Base-by-base conservation (phyloP, 495 filamentous ascomycete genomes). In the Penicillium verhagenii region DNA sequence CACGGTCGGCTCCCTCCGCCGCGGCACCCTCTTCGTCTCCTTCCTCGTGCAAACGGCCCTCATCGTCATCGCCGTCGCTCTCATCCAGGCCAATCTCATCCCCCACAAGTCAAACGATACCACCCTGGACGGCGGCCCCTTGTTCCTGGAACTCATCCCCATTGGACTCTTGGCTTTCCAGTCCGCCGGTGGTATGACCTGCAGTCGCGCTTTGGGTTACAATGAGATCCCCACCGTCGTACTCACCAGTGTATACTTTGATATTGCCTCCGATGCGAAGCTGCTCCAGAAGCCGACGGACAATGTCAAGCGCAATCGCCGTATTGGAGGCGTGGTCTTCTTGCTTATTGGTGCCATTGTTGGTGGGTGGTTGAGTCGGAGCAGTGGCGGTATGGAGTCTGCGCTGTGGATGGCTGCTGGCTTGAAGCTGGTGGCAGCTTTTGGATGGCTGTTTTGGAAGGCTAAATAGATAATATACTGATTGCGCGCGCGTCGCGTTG, bases 171-270 rank as follows among this genome's bases (percentile, higher is more conserved):
- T 92, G 50, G 84, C 85, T 3, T 88, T 90, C 66, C 87, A 91
- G 65, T 83, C 81, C 28, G 85, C 83, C 13, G 86, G 86, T 1
- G 84, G 86, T 60, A 89, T 90, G 58, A 81, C 85, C 5, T 81
- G 80, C 48, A 83, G 77, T 56, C 75, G 88, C 6, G 64, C 82
- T 11, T 66, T 92, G 42, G 84, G 84, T 1, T 82, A 84, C 57
- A 80, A 80, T 52, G 87, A 90, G 67, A 80, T 92, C 37, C 88
- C 88, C 11, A 87, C 85, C 1, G 86, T 86, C 25, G 88, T 92
- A 10, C 67, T 90, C 60, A 91, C 88, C 4, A 86, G 79, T 51
- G 75, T 89, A 19, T 84, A 90, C 54, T 87, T 83, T 60, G 87
- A 89, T 58, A 67, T 90, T 48, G 78, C 82, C 6, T 82, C 80